Percentiles rank a stretch among this genome's conserved stretches.
Conservation (phyloP, 331 rosid species). For the Malus hybrid region DNA sequence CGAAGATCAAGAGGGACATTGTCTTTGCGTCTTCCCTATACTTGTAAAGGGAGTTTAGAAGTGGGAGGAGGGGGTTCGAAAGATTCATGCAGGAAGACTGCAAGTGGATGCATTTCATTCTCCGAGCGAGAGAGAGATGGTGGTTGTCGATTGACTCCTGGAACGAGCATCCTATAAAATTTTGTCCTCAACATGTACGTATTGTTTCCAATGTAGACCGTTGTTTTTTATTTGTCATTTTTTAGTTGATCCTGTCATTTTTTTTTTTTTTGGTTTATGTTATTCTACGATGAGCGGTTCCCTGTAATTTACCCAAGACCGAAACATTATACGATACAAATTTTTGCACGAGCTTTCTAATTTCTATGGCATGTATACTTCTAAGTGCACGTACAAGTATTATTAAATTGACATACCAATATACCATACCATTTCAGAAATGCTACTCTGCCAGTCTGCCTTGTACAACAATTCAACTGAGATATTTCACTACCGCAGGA, state of each 20-base stretch:
- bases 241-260: neutral
- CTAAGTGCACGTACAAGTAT: neutral
- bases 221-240: neutral
- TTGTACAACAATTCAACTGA: too few relatives aligned
- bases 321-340: neutral
- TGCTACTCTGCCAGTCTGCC: too few relatives aligned
- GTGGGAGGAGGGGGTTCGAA: too few relatives aligned
- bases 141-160: neutral
- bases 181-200: neutral
- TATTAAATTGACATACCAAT: neutral
- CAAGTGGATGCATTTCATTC: neutral
- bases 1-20: slow-evolving; percentile 86
- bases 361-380: too few relatives aligned
- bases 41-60: slow-evolving; percentile 30
- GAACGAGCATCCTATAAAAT: neutral
- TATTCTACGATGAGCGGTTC: too few relatives aligned
- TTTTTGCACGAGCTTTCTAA: neutral
- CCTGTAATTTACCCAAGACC: too few relatives aligned
- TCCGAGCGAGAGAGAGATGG: neutral
- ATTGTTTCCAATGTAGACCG: neutral
- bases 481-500: neutral
- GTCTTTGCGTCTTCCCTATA: slow-evolving; percentile 95
- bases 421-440: too few relatives aligned
- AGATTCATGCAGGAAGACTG: neutral
- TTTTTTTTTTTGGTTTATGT: neutral